Percentiles rank a stretch among this genome's conserved stretches.
These are phyloP conservation scores for Lactarius trivialis DNA, from an alignment of 768 basidiomycete species.

Conservation along the genomic window DNA sequence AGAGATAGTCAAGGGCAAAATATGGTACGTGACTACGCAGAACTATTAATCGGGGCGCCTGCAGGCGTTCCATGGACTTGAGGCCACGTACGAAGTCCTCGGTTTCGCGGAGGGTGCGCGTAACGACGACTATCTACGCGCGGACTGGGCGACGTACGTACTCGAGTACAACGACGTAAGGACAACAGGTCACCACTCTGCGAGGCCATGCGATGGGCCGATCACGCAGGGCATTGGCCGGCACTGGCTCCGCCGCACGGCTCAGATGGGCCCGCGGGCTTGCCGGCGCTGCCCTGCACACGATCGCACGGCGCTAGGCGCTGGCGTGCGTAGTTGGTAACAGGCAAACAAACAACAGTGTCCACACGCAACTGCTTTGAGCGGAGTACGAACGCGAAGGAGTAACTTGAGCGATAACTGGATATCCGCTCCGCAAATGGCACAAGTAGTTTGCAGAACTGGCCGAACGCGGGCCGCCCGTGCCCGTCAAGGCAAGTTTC, in stretches of 20 bases:
- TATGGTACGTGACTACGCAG: slow-evolving; percentile 49
- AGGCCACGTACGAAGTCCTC: slow-evolving; percentile 68
- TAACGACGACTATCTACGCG: slow-evolving; percentile 32
- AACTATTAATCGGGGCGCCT: background rate
- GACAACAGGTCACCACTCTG: slow-evolving; percentile 27
- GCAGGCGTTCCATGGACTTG: slow-evolving; percentile 51
- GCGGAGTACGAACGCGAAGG: background rate
- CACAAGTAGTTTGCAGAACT: slow-evolving; percentile 60
- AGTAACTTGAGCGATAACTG: slow-evolving; percentile 61
- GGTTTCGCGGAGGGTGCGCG: slow-evolving; percentile 33
- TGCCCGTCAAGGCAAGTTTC: slow-evolving; percentile 24
- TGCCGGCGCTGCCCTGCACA: slow-evolving; percentile 38
- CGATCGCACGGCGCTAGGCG: slow-evolving; percentile 56
- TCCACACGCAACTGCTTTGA: background rate
- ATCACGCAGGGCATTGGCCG: slow-evolving; percentile 71
- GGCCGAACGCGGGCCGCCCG: slow-evolving; percentile 4
- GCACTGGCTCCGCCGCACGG: slow-evolving; percentile 48
- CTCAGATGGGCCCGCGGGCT: slow-evolving; percentile 36
- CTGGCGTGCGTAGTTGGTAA: slow-evolving; percentile 68
- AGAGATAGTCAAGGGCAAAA: slow-evolving; percentile 47
- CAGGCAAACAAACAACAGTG: slow-evolving; percentile 41
- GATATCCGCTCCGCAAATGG: slow-evolving; percentile 66
- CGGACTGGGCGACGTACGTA: slow-evolving; percentile 68
- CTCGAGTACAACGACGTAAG: slow-evolving; percentile 24
- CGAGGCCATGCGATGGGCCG: slow-evolving; percentile 53